These are phyloP conservation scores for Jaminaea rosea DNA, from an alignment of 1,284 basidiomycete species.

Conservation along the genomic window DNA sequence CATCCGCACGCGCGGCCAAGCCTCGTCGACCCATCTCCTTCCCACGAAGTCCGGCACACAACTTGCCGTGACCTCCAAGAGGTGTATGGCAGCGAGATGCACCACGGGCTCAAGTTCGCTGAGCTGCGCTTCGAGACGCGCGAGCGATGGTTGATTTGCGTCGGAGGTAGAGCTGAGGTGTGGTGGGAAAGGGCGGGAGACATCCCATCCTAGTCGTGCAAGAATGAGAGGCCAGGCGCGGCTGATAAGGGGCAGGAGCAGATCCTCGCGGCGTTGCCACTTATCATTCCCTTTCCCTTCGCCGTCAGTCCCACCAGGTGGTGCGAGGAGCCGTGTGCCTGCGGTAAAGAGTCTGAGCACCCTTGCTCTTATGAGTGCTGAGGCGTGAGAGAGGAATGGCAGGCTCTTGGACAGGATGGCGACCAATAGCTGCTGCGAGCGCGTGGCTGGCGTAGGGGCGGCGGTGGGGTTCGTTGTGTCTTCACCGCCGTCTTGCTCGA, in stretches of 20 bases:
- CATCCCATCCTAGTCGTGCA: conserved; percentile 22
- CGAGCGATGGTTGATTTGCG: not conserved
- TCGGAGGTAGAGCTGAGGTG: not conserved
- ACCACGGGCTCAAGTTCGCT: conserved; percentile 29
- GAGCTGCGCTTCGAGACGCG: conserved; percentile 4
- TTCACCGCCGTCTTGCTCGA: not conserved
- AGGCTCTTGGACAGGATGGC: conserved; percentile 14
- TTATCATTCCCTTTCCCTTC: conserved; percentile 15
- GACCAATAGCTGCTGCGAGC: conserved; percentile 5
- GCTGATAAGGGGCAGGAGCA: conserved; percentile 34
- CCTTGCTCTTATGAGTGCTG: conserved; percentile 5
- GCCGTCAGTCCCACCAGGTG: not conserved
- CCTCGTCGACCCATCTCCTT: conserved; percentile 25
- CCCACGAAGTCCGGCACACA: conserved; percentile 27
- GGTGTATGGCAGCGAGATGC: conserved; percentile 23
- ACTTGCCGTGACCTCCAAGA: conserved; percentile 17
- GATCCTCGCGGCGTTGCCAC: conserved; percentile 9
- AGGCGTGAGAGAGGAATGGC: conserved; percentile 13
- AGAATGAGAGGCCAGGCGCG: conserved; percentile 37
- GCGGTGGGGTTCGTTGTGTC: not conserved
- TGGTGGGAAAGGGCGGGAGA: not conserved
- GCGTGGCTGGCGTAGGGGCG: not conserved
- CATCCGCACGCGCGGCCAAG: conserved; percentile 28
- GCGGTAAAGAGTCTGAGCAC: conserved; percentile 9
- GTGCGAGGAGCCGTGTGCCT: conserved; percentile 6